These are phyloP conservation scores for Clarireedia paspali DNA, from an alignment of 2,329 filamentous ascomycete genomes.

Conservation along the genomic window DNA sequence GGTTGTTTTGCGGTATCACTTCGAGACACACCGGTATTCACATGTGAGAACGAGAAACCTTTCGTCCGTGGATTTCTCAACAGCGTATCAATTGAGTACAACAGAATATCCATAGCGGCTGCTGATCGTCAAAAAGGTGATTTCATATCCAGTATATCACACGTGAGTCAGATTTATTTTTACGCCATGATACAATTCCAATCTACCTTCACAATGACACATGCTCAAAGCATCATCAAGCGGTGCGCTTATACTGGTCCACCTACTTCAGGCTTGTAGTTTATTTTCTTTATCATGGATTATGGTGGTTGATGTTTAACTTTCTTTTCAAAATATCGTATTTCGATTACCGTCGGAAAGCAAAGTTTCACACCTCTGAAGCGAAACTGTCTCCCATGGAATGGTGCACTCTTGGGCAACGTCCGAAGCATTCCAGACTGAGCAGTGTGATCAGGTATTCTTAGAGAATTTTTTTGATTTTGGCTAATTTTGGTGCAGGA, in stretches of 20 bases:
- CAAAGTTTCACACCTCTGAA: no score
- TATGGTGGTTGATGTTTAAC: no score
- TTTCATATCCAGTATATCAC: constrained; percentile 49
- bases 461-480: neutral
- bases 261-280: no score
- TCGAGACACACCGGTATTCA: constrained; percentile 25
- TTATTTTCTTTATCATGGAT: no score
- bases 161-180: constrained; percentile 24
- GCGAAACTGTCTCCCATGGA: no score
- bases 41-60: constrained; percentile 26
- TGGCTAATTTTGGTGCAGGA: constrained; percentile 29
- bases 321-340: no score
- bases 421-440: neutral
- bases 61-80: constrained; percentile 32
- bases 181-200: neutral
- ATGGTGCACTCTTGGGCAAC: no score
- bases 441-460: neutral
- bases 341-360: no score
- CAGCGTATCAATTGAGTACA: constrained; percentile 11
- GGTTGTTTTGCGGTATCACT: constrained; percentile 27
- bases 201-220: neutral
- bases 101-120: constrained; percentile 38
- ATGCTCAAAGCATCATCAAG: neutral
- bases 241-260: no score
- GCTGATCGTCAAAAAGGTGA: constrained; percentile 44